Evolutionary conservation across 2,329 filamentous ascomycete genomes (phyloP).

Genomic region (Plenodomus biglobosus): DNA sequence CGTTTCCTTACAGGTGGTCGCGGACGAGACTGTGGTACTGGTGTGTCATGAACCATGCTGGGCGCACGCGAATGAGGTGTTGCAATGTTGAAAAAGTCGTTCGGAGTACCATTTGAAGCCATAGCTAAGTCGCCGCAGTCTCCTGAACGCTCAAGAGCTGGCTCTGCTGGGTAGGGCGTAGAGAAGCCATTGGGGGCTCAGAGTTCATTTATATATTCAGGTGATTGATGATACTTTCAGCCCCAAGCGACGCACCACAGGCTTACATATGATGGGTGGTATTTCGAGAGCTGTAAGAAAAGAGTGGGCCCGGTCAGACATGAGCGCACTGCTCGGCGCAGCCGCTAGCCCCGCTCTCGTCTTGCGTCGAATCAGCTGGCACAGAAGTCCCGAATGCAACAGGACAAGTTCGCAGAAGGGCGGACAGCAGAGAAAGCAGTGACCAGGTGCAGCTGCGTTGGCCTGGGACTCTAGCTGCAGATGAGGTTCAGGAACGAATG

Average conservation of each 20-base stretch:
- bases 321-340: slow-evolving; percentile 30
- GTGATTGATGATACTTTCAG: slow-evolving; percentile 23
- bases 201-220: slow-evolving; percentile 28
- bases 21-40: slow-evolving; percentile 17
- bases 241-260: slow-evolving; percentile 34
- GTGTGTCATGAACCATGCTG: slow-evolving; percentile 38
- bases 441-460: slow-evolving; percentile 20
- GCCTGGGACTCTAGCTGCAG: slow-evolving; percentile 19
- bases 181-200: slow-evolving; percentile 33
- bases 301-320: slow-evolving; percentile 40
- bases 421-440: slow-evolving; percentile 24
- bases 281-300: slow-evolving; percentile 41
- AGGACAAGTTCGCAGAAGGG: slow-evolving; percentile 20
- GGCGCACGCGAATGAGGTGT: slow-evolving; percentile 40
- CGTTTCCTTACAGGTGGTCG: slow-evolving; percentile 49
- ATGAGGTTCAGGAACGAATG: slow-evolving; percentile 15
- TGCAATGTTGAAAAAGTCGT: slow-evolving; percentile 43
- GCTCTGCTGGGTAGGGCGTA: slow-evolving; percentile 14
- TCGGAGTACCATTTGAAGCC: slow-evolving; percentile 40
- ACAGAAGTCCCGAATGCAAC: slow-evolving; percentile 21
- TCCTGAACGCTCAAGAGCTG: slow-evolving; percentile 2
- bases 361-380: slow-evolving; percentile 26
- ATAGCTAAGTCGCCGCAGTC: slow-evolving; percentile 23
- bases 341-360: slow-evolving; percentile 32
- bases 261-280: slow-evolving; percentile 25